Conservation (phyloP, 345 rosid species). For the Turnera subulata region DNA sequence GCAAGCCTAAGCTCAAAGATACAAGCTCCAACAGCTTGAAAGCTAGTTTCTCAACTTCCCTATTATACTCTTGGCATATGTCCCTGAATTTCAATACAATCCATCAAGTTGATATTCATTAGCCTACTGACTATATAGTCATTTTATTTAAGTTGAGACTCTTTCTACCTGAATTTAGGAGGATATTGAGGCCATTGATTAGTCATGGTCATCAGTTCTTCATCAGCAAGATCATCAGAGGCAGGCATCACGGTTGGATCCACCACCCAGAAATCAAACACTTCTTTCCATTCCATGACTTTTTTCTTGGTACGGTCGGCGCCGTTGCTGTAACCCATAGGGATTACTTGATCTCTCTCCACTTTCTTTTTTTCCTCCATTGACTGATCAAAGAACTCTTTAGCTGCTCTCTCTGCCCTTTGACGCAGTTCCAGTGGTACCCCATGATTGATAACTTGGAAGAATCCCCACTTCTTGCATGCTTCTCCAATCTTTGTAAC, state of each 20-base stretch:
- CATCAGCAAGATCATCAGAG: conserved; percentile 34
- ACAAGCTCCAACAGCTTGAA: conserved; percentile 28
- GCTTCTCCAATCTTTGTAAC: conserved; percentile 43
- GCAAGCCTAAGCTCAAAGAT: conserved; percentile 34
- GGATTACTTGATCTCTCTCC: conserved; percentile 45
- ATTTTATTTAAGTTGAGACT: too few relatives aligned
- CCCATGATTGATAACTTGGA: conserved; percentile 47
- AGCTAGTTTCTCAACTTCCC: conserved; percentile 23
- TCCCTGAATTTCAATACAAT: background rate
- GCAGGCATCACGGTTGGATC: conserved; percentile 53
- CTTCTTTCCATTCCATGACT: conserved; percentile 65
- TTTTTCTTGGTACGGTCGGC: conserved; percentile 64
- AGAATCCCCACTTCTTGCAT: conserved; percentile 60
- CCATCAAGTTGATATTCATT: too few relatives aligned
- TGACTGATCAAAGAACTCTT: conserved; percentile 42
- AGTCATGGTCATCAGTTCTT: conserved; percentile 29
- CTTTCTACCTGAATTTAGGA: conserved; percentile 49
- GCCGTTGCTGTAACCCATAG: conserved; percentile 58
- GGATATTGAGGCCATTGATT: conserved; percentile 61
- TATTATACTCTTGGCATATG: conserved; percentile 24
- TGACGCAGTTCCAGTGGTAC: conserved; percentile 31
- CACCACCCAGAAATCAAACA: conserved; percentile 47
- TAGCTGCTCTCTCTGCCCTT: conserved; percentile 26
- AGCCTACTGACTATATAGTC: too few relatives aligned
- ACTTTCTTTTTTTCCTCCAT: conserved; percentile 48